These are phyloP conservation scores for Ganoderma lucidum DNA, from an alignment of 1,284 basidiomycete genomes.

Conservation along the genomic window DNA sequence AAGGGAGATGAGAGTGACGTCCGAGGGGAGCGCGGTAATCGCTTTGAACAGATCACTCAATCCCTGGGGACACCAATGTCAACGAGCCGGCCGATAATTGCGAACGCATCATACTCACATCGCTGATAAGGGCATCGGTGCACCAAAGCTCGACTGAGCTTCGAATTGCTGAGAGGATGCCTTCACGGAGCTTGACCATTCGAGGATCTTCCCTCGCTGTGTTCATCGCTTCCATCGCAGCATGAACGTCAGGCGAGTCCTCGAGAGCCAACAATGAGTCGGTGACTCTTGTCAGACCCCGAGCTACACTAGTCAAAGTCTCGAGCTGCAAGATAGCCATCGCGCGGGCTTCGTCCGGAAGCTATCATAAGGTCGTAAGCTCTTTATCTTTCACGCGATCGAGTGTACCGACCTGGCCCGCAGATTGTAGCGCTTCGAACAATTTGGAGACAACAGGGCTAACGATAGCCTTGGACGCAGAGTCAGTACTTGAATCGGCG, in stretches of 20 bases:
- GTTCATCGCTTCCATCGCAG: slow-evolving; percentile 61
- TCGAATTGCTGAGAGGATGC: slow-evolving; percentile 66
- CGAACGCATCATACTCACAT: slow-evolving; percentile 58
- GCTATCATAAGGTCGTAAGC: slow-evolving; percentile 46
- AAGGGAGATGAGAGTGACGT: slow-evolving; percentile 81
- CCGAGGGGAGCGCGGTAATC: slow-evolving; percentile 76
- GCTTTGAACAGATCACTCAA: slow-evolving; percentile 84
- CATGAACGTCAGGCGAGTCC: slow-evolving; percentile 57
- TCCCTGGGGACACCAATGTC: slow-evolving; percentile 53
- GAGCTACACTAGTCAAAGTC: slow-evolving; percentile 82
- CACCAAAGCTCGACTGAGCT: slow-evolving; percentile 78
- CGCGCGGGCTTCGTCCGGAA: slow-evolving; percentile 71
- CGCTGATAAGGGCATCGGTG: slow-evolving; percentile 76
- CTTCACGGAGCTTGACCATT: slow-evolving; percentile 68
- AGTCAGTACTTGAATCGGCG: not conserved
- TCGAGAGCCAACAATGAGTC: slow-evolving; percentile 75
- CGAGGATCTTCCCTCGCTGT: slow-evolving; percentile 71
- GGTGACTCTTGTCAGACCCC: slow-evolving; percentile 80
- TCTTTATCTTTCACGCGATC: not conserved
- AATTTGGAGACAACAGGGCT: slow-evolving; percentile 79
- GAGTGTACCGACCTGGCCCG: slow-evolving; percentile 52
- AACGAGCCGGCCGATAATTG: slow-evolving; percentile 6
- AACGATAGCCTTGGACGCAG: slow-evolving; percentile 67
- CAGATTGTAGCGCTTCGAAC: slow-evolving; percentile 63
- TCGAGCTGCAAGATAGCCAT: slow-evolving; percentile 75